Percentiles rank a stretch among this genome's conserved stretches.
phyloP scores from a whole-genome alignment of 106 monocot genomes.

The Ottelia alismoides region DNA sequence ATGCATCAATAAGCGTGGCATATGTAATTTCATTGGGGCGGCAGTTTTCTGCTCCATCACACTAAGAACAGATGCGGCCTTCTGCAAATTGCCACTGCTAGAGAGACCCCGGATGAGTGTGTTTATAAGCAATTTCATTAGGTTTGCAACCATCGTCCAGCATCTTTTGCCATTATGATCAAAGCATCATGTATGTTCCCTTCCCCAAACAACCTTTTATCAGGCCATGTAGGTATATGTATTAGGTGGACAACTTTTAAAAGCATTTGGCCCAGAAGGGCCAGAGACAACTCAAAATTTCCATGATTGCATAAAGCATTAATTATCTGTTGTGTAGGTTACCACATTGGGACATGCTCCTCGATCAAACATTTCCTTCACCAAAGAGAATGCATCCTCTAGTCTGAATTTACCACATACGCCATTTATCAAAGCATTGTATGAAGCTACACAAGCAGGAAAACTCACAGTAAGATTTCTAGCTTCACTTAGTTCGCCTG shows the following conservation, averaged over 20 bases:
- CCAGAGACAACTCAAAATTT: conserved; percentile 35
- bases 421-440: conserved; percentile 68
- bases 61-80: conserved; percentile 29
- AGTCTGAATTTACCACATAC: conserved; percentile 32
- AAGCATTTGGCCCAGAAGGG: conserved; percentile 51
- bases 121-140: conserved; percentile 67
- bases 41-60: conserved; percentile 35
- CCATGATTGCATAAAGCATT: conserved; percentile 39
- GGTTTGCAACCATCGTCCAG: conserved; percentile 32
- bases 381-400: conserved; percentile 33
- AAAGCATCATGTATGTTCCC: conserved; percentile 45
- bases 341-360: conserved; percentile 55
- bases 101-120: conserved; percentile 74
- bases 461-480: conserved; percentile 25
- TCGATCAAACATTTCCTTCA: conserved; percentile 37
- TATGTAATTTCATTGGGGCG: conserved; percentile 65
- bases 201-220: conserved; percentile 50
- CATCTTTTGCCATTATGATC: conserved; percentile 45
- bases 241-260: conserved; percentile 52
- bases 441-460: conserved; percentile 19
- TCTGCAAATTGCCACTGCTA: conserved; percentile 25
- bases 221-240: conserved; percentile 43
- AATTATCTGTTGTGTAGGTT: conserved; percentile 69
- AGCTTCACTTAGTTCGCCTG: conserved; percentile 46
- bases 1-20: conserved; percentile 53